A percentile compares a stretch with the other conserved stretches of the same genome.
Conservation (phyloP, 192 early-diverging fungal species). For the Podila epicladia region DNA sequence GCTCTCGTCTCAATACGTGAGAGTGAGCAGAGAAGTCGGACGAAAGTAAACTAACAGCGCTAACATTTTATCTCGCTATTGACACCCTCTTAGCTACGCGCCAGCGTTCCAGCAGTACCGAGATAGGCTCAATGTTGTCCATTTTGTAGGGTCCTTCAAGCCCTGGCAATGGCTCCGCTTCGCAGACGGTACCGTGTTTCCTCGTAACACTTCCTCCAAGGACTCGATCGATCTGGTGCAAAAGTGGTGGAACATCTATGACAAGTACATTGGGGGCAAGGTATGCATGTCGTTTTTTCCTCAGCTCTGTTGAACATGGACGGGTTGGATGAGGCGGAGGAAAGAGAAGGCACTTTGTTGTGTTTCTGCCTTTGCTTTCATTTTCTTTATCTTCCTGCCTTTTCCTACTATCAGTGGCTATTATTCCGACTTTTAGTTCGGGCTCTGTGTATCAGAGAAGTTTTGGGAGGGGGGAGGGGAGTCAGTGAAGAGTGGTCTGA, state of each 20-base stretch:
- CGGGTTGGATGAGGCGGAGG: neutral
- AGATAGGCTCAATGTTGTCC: conserved; percentile 78
- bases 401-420: conserved; percentile 24
- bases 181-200: conserved; percentile 64
- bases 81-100: conserved; percentile 55
- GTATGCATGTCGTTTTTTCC: conserved; percentile 47
- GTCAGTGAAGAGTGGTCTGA: conserved; percentile 26
- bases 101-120: conserved; percentile 86
- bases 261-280: conserved; percentile 59
- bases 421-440: conserved; percentile 32
- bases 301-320: neutral
- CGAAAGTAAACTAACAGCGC: too few relatives aligned
- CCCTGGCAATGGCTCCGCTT: conserved; percentile 88
- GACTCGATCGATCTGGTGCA: conserved; percentile 66
- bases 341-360: neutral
- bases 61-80: neutral
- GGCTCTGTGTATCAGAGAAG: conserved; percentile 6
- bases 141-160: conserved; percentile 91
- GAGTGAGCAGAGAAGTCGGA: too few relatives aligned
- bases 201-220: conserved; percentile 56
- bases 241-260: conserved; percentile 80
- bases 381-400: neutral
- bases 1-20: neutral
- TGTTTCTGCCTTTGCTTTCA: neutral
- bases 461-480: neutral